Evolutionary conservation across 345 rosid genomes (phyloP), one percentile per base, ranked within the genome.

Genomic region (Acer negundo): DNA sequence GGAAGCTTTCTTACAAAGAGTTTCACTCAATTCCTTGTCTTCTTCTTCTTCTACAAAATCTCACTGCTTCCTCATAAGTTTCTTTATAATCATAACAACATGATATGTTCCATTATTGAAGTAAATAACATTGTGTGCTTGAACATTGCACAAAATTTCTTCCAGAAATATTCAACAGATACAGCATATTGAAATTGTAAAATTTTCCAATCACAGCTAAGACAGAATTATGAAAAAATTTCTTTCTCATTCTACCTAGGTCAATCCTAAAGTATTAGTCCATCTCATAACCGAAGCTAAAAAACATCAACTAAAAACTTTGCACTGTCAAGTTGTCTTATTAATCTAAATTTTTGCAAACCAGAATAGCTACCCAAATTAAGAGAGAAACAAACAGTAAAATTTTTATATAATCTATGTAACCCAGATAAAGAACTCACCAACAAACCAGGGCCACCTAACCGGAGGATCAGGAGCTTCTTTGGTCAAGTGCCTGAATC

Each of bases 361-460:
- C 63, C 63, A 59, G 22, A 59, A 20, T 16, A 13, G 46, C 4
- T 16, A n/a, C 2, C 75, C 58, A 55, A 70, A 31, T 23, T 28
- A 53, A 73, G 5, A 35, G 6, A 0, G 38, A n/a, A 8, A 22
- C 10, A 9, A 17, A 51, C n/a, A 53, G 7, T 16, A 70, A 53
- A 55, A 70, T 5, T 1, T 11, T 7, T 6, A 11, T 31, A 59
- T 17, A 73, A 74, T 44, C 62, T 62, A 68, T 1, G 5, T 9
- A 61, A 26, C 62, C 55, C 26, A 42, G 46, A 31, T 70, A 47
- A 23, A 47, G 67, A 70, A 77, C 89, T 47, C 87, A 93, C 98
- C 97, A 1, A 95, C 85, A 75, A 95, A 86, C 90, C 90, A 95
- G 16, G 94, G 98, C 97, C 98, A 95, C 58, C 82, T 81, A 31